Conservation (phyloP, 441 rosid genomes). For the Gossypium davidsonii region DNA sequence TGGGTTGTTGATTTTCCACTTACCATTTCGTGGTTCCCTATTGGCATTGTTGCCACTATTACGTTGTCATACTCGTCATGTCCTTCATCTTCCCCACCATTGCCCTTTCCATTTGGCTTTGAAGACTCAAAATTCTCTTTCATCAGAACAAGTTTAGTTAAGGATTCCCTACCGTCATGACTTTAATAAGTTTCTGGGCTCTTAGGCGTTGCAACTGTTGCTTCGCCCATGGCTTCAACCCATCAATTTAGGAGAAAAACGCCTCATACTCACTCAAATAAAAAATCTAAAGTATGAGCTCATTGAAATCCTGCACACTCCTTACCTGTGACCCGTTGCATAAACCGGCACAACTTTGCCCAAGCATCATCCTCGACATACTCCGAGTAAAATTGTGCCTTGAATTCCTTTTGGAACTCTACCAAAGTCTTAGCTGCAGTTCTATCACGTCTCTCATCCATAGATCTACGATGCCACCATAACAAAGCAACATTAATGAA, state of each 20-base stretch:
- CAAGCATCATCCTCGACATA: not conserved
- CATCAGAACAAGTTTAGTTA: not conserved
- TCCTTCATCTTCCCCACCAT: not conserved
- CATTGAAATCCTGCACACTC: not conserved
- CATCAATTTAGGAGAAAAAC: not conserved
- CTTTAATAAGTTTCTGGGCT: not conserved
- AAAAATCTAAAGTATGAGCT: not conserved
- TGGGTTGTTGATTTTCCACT: not conserved
- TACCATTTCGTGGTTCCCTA: not conserved
- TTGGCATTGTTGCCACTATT: not conserved
- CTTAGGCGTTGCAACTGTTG: not conserved
- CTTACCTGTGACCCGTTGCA: not conserved
- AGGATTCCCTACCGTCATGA: not conserved
- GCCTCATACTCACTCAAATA: not conserved
- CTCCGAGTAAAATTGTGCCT: not conserved
- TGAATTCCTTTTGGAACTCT: not conserved
- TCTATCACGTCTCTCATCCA: not conserved
- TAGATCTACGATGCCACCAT: not conserved
- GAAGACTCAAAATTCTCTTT: not conserved
- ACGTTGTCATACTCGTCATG: not conserved
- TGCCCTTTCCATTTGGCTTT: not conserved
- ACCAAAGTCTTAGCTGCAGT: not conserved
- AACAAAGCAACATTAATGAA: not conserved
- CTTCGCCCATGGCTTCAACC: not conserved
- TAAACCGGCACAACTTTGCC: not conserved